Base-by-base conservation (phyloP, 1,284 basidiomycete species). In the Cystobasidium slooffiae region DNA sequence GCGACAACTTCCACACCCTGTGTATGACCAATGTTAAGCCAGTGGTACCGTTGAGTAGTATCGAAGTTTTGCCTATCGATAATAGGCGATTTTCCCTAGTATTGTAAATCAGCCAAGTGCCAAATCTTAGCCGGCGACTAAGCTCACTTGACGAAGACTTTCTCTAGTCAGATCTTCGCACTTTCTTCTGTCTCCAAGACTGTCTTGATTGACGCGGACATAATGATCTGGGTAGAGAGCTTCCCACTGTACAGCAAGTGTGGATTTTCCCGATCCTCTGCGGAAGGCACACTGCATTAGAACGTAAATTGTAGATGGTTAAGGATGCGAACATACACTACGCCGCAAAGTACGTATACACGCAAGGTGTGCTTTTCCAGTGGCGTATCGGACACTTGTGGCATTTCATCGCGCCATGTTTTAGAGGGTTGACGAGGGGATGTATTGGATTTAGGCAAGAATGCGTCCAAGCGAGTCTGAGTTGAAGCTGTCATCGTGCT, bases 361-460 rank as follows among this genome's bases (percentile, higher is more conserved):
- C 65, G 46, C 41, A 49, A 49, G 10, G 64, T 22, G 37, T 68
- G 66, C 16, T 53, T 31, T 24, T 55, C 41, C 6, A 68, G 47
- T 41, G 58, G 68, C 55, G 46, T 37, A 20, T 55, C 24, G 18
- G 56, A 52, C 41, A 37, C 52, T 22, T 43, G 37, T 31, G 66
- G 84, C 77, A 22, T 84, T 81, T 7, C 84, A 81, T 3, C 83
- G 83, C 20, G 81, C 70, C 52, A 84, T 77, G 75, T 84, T 77
- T 61, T 82, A 62, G 20, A 80, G 67, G 0, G 41, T 43, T 52
- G 37, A 6, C 58, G 58, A 64, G 46, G 61, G 47, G 56, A 59
- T 41, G 64, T 52, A 43, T 43, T n/a, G 4, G 70, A 20, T 18
- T 53, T 39, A 31, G 70, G 70, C 18, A 73, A 12, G 47, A 65